Base-by-base conservation (phyloP, 2,329 filamentous ascomycete species). In the Diaporthe australafricana region DNA sequence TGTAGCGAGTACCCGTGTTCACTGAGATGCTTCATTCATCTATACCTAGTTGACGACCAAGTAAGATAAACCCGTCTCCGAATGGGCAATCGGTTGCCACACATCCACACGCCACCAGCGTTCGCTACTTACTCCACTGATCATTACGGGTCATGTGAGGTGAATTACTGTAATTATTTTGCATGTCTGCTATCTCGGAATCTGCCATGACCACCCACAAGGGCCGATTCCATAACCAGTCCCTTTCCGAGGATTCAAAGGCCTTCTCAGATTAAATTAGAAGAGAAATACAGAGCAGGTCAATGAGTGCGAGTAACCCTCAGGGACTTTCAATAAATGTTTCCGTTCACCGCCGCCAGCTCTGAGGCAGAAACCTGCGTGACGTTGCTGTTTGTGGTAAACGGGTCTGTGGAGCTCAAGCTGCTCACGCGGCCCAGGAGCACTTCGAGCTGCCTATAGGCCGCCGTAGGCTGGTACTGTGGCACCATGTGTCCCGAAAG, bases 381-480 rank as follows among this genome's bases (percentile, higher is more conserved):
- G 16, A 75, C 70, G 5, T 71, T 57, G 1, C 56, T 9, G 52
- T 80, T 77, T 12, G 78, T 79, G 3, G 80, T 81, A 35, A 88
- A 87, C 0, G 84, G 77, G 17, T 68, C 77, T 1, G 78, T 83
- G 16, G 81, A 81, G 14, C 77, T 83, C 75, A 94, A 77, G 72
- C 84, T 88, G 6, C 88, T 82, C 12, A 95, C 89, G 48, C 93
- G 84, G 0, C 94, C 94, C 1, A 97, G 84, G 76, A 96, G 79
- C 77, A 93, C 92, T 84, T 96, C 93, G 25, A 96, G 79, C 71
- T 94, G 91, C 42, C 93, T 84, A 78, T 93, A 94, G 0, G 91
- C 87, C 0, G 90, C 91, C 17, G 86, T 87, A 0, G 93, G 91
- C 22, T 90, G 88, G 77, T 93, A 94, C 80, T 93, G 89, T 0